Conservation (phyloP, 768 basidiomycete genomes). For the Arthromyces matolae region DNA sequence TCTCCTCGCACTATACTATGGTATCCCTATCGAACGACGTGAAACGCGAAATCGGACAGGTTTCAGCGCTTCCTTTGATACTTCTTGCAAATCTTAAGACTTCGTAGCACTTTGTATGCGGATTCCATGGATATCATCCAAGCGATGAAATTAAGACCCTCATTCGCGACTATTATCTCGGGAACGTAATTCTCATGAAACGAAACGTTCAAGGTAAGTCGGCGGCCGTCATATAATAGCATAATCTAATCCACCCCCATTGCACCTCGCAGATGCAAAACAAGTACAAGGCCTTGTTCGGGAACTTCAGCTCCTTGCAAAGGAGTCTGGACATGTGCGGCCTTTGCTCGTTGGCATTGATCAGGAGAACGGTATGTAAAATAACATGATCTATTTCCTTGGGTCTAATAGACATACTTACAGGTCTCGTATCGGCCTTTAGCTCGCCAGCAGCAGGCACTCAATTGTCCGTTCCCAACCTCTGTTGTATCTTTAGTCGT, state of each 20-base stretch:
- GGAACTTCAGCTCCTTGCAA: slow-evolving; percentile 52
- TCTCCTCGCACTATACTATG: slow-evolving; percentile 1
- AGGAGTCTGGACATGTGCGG: slow-evolving; percentile 47
- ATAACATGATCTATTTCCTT: not conserved
- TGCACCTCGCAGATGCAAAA: slow-evolving; percentile 44
- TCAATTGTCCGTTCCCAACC: slow-evolving; percentile 52
- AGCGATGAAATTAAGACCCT: slow-evolving; percentile 51
- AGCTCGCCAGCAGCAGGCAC: slow-evolving; percentile 55
- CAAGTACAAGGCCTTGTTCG: slow-evolving; percentile 48
- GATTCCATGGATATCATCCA: slow-evolving; percentile 58
- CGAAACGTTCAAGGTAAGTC: slow-evolving; percentile 61
- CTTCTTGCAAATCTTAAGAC: not conserved
- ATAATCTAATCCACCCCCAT: no score
- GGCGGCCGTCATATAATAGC: no score
- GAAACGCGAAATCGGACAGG: slow-evolving; percentile 46
- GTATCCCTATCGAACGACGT: slow-evolving; percentile 29
- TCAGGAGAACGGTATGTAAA: slow-evolving; percentile 60
- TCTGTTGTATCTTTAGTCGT: not conserved
- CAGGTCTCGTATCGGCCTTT: slow-evolving; percentile 70
- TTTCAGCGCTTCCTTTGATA: slow-evolving; percentile 7
- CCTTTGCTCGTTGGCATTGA: slow-evolving; percentile 69
- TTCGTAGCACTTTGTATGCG: slow-evolving; percentile 66
- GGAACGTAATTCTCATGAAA: slow-evolving; percentile 68
- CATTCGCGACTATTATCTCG: slow-evolving; percentile 60
- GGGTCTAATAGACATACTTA: not conserved